Conservation (phyloP, 148 eudicot genomes). For the Polygonum maritimum region DNA sequence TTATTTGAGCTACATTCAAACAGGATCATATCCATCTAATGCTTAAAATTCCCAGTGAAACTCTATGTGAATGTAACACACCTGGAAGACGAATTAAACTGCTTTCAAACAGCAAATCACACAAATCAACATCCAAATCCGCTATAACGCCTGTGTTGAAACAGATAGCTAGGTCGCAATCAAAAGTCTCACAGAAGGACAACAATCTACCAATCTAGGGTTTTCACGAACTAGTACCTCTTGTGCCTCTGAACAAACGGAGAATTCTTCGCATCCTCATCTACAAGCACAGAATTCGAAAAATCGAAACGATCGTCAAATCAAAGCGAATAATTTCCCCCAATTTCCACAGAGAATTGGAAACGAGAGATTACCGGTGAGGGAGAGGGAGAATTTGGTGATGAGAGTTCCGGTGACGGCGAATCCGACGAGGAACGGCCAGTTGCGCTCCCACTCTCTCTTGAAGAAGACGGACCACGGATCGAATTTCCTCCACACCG, state of each 20-base stretch:
- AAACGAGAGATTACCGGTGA: conserved; percentile 26
- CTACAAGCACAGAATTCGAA: conserved; percentile 23
- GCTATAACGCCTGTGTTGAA: neutral
- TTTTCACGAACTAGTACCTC: conserved; percentile 16
- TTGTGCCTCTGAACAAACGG: conserved; percentile 72
- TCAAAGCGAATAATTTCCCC: neutral
- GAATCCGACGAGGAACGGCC: conserved; percentile 54
- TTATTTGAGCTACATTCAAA: neutral
- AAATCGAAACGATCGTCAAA: neutral
- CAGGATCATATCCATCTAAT: neutral
- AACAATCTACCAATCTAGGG: neutral
- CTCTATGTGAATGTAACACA: too few species aligned
- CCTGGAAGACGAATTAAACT: neutral
- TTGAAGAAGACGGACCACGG: conserved; percentile 70
- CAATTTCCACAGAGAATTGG: neutral
- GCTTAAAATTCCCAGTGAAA: neutral
- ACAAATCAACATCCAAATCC: neutral
- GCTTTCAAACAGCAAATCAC: neutral
- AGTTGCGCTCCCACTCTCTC: conserved; percentile 59
- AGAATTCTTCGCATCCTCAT: conserved; percentile 80
- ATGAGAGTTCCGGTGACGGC: conserved; percentile 34
- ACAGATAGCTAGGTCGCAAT: neutral
- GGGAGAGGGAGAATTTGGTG: conserved; percentile 32
- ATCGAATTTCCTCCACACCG: conserved; percentile 48
- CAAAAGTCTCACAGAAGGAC: neutral